A percentile compares a stretch with the other conserved stretches of the same genome.
phyloP scores from a whole-genome alignment of 2,329 filamentous ascomycete species.

The Aspergillus niger region DNA sequence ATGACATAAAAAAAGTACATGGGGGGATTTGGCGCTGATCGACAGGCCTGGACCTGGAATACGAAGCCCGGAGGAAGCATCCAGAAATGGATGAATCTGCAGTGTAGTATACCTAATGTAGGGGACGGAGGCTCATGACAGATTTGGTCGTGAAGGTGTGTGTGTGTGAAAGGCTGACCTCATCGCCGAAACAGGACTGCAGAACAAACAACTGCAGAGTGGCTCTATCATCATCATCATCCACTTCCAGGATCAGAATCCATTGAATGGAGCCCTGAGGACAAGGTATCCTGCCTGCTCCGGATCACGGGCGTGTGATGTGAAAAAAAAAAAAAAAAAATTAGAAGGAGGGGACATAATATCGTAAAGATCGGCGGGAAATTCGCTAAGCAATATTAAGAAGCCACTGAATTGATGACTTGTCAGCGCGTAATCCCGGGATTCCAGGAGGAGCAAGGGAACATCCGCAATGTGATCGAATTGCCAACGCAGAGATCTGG shows the following conservation, averaged over 20 bases:
- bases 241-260: neutral
- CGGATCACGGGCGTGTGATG: constrained; percentile 7
- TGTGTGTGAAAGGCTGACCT: neutral
- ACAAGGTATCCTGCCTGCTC: constrained; percentile 1
- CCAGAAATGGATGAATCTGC: constrained; percentile 1
- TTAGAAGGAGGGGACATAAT: neutral
- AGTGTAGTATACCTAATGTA: neutral
- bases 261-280: neutral
- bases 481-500: constrained; percentile 41
- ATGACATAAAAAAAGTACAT: constrained; percentile 6
- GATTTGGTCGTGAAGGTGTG: neutral
- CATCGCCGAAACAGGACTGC: neutral
- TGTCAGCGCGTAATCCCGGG: constrained; percentile 14
- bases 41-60: constrained; percentile 15
- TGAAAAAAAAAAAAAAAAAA: constrained; percentile 1
- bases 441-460: constrained; percentile 11
- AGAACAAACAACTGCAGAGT: neutral
- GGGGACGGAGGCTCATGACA: constrained; percentile 7
- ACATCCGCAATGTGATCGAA: constrained; percentile 23
- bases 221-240: neutral
- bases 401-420: constrained; percentile 19
- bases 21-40: constrained; percentile 4
- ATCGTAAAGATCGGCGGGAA: constrained; percentile 10
- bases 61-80: constrained; percentile 5
- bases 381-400: constrained; percentile 9